These are phyloP conservation scores for Aspergillus calidoustus DNA, from an alignment of 2,329 filamentous ascomycete genomes.

Conservation along the genomic window DNA sequence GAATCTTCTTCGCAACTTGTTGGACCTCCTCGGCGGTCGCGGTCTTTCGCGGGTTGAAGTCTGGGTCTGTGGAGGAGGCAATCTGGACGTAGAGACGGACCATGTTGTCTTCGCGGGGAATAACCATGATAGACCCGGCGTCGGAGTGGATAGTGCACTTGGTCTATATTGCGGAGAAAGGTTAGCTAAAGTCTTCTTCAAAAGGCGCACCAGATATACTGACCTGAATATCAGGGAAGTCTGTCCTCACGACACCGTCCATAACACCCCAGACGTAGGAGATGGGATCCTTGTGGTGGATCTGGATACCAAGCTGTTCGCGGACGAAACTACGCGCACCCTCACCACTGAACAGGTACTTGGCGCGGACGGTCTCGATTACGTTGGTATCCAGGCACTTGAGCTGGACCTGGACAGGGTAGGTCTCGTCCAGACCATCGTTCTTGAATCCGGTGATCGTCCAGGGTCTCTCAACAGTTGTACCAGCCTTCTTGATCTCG, in stretches of 20 bases:
- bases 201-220: slow-evolving; percentile 8
- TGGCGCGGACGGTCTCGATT: slow-evolving; percentile 67
- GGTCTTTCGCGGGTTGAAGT: slow-evolving; percentile 65
- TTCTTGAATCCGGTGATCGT: slow-evolving; percentile 66
- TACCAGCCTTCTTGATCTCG: slow-evolving; percentile 64
- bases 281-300: slow-evolving; percentile 66
- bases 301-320: slow-evolving; percentile 68
- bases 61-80: slow-evolving; percentile 64
- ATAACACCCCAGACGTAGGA: slow-evolving; percentile 69
- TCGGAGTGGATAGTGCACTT: slow-evolving; percentile 72
- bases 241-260: slow-evolving; percentile 67
- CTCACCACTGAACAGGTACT: slow-evolving; percentile 68
- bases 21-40: slow-evolving; percentile 65
- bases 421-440: slow-evolving; percentile 65
- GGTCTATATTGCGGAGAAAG: slow-evolving; percentile 48
- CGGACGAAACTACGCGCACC: slow-evolving; percentile 65
- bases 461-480: slow-evolving; percentile 63
- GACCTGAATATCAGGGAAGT: slow-evolving; percentile 67
- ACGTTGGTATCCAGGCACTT: slow-evolving; percentile 75
- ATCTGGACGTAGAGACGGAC: slow-evolving; percentile 60
- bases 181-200: not conserved
- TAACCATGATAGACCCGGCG: slow-evolving; percentile 67
- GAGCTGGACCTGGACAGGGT: slow-evolving; percentile 79
- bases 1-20: slow-evolving; percentile 60
- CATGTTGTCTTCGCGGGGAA: slow-evolving; percentile 56